These are phyloP conservation scores for Candida krabiensis DNA, from an alignment of 805 yeast genomes.

Conservation along the genomic window DNA sequence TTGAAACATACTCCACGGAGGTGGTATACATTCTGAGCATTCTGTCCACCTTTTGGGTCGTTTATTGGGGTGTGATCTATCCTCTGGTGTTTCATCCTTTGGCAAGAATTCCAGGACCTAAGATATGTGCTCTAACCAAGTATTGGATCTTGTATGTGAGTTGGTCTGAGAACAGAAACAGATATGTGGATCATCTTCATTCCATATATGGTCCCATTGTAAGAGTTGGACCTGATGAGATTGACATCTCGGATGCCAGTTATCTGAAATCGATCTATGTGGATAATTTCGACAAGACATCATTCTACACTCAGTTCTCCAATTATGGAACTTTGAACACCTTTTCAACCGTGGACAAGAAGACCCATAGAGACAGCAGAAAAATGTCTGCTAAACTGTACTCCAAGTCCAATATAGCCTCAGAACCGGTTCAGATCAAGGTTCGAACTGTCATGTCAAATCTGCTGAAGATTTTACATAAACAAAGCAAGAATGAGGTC, in stretches of 20 bases:
- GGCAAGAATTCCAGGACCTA: slow-evolving; percentile 58
- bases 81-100: slow-evolving; percentile 53
- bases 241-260: slow-evolving; percentile 54
- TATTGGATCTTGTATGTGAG: slow-evolving; percentile 42
- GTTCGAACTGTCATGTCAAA: slow-evolving; percentile 34
- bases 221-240: slow-evolving; percentile 58
- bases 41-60: slow-evolving; percentile 4
- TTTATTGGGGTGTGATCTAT: slow-evolving; percentile 31
- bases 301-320: slow-evolving; percentile 58
- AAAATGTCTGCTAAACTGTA: slow-evolving; percentile 42
- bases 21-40: slow-evolving; percentile 6
- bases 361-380: slow-evolving; percentile 45
- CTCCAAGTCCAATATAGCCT: slow-evolving; percentile 42
- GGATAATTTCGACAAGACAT: slow-evolving; percentile 54
- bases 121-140: slow-evolving; percentile 44
- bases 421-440: slow-evolving; percentile 32
- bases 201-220: slow-evolving; percentile 60
- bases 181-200: slow-evolving; percentile 51
- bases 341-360: slow-evolving; percentile 53
- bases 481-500: slow-evolving; percentile 30
- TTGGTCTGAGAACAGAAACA: slow-evolving; percentile 49
- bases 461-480: slow-evolving; percentile 25
- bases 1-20: slow-evolving; percentile 6
- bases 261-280: slow-evolving; percentile 57
- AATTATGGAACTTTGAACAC: slow-evolving; percentile 60